Evolutionary conservation across 192 early-diverging fungal species (phyloP), one percentile per base, ranked within the genome.

Genomic region (Backusella parvicylindrica): DNA sequence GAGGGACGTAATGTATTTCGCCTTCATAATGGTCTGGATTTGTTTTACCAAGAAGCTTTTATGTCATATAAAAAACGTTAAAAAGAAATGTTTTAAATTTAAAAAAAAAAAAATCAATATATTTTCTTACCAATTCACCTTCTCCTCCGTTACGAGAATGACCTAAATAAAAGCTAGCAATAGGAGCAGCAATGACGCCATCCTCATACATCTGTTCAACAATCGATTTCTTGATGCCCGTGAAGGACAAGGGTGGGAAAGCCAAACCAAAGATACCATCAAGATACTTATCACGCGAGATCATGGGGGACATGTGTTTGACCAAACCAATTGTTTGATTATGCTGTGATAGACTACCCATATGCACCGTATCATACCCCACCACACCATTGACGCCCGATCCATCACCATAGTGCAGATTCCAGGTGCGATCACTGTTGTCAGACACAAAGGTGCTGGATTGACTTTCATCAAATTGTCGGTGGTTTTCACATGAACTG

Each of bases 201-300:
- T 63, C 40, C 0, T 50, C n/a, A 69, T 81, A 53, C 75, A 81
- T 74, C 13, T 47, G 12, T n/a, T 70, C 49, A 3, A 73, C 67
- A 31, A 76, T 47, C 1, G 79, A 65, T 64, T 18, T 50, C 23
- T 50, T 73, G 11, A 40, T 36, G 16, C 53, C 64, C 8, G 79
- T 77, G 18, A 64, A 43, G 0, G 83, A 83, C 11, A 84, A 38
- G 0, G 70, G 15, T 0, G 88, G 83, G 75, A 88, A 90, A 1
- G 87, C 88, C 1, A 92, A 80, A n/a, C 91, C 91, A 71, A 92
- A 84, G 33, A 91, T 84, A 3, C 91, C 91, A 65, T 92, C 91
- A 2, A 91, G 81, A 2, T 85, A 86, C 65, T 86, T 81, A n/a
- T 88, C 82, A 53, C 81, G 80, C n/a, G 80, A 50, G 66, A 91